A percentile compares a stretch with the other conserved stretches of the same genome.
phyloP scores from a whole-genome alignment of 352 stramenopile species.

The Albugo laibachii region DNA sequence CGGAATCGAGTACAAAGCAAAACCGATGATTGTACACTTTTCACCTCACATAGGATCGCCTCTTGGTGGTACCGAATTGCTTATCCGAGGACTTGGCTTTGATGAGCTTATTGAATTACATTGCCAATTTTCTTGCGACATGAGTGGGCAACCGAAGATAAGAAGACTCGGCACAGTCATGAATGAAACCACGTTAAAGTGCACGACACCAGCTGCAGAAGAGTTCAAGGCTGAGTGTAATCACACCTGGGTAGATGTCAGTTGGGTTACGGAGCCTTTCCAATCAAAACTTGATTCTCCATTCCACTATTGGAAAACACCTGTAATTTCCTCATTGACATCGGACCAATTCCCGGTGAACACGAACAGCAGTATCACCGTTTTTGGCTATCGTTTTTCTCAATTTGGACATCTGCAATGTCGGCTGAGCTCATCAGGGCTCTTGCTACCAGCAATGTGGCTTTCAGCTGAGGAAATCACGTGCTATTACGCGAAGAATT shows the following conservation, averaged over 20 bases:
- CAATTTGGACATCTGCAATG: conserved; percentile 12
- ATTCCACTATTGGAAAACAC: conserved; percentile 14
- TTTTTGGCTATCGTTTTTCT: conserved; percentile 12
- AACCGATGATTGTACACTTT: conserved; percentile 10
- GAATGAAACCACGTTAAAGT: conserved; percentile 14
- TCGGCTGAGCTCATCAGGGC: conserved; percentile 3
- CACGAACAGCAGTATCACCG: conserved; percentile 13
- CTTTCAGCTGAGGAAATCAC: conserved; percentile 13
- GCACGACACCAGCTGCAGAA: conserved; percentile 5
- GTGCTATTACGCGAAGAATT: conserved; percentile 3
- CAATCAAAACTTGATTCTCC: conserved; percentile 7
- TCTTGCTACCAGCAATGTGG: conserved; percentile 4
- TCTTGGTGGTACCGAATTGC: conserved; percentile 16
- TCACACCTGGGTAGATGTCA: conserved; percentile 4
- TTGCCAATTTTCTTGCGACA: conserved; percentile 13
- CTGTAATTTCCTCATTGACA: conserved; percentile 6
- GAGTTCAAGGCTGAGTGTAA: too few relatives aligned
- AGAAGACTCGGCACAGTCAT: conserved; percentile 5
- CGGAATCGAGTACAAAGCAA: not conserved
- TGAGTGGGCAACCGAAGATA: not conserved
- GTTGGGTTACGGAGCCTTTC: conserved; percentile 4
- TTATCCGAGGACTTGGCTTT: conserved; percentile 14
- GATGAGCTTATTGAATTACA: conserved; percentile 6
- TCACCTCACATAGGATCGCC: conserved; percentile 12
- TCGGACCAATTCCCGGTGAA: conserved; percentile 14